Evolutionary conservation across 441 rosid genomes (phyloP).

Genomic region (Brassica balearica): DNA sequence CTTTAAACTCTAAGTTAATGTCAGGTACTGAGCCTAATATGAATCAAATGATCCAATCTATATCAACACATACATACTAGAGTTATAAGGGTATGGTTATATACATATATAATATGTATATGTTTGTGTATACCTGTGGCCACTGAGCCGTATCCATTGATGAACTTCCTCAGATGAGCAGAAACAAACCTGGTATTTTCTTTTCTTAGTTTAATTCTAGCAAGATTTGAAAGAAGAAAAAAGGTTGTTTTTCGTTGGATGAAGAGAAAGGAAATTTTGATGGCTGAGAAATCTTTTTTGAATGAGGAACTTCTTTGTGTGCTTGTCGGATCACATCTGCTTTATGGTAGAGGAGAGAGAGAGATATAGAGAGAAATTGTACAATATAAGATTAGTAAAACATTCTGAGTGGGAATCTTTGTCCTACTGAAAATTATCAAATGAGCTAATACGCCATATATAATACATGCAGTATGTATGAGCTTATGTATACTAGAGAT

Average conservation of each 20-base stretch:
- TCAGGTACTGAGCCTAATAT: constrained; percentile 20
- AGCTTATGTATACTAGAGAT: too few relatives aligned
- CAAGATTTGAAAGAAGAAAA: neutral
- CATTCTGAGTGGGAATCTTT: constrained; percentile 52
- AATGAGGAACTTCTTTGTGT: constrained; percentile 39
- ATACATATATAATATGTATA: neutral
- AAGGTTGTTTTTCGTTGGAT: constrained; percentile 2
- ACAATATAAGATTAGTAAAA: constrained; percentile 37
- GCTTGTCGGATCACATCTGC: constrained; percentile 42
- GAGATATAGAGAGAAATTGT: constrained; percentile 18
- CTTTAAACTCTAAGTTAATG: constrained; percentile 17
- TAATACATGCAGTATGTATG: constrained; percentile 27
- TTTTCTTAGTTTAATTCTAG: constrained; percentile 3
- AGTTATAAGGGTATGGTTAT: neutral
- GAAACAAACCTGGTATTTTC: constrained; percentile 25
- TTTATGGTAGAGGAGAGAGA: constrained; percentile 39
- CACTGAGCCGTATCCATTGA: constrained; percentile 93
- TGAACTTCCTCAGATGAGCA: constrained; percentile 43
- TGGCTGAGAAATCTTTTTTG: constrained; percentile 42
- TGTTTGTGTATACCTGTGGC: constrained; percentile 76
- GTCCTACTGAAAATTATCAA: constrained; percentile 34
- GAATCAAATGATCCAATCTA: constrained; percentile 20
- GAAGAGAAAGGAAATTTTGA: constrained; percentile 38
- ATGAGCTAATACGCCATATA: constrained; percentile 26
- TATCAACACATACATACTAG: constrained; percentile 18